phyloP scores from a whole-genome alignment of 192 early-diverging fungal species.

The Backusella westeae region DNA sequence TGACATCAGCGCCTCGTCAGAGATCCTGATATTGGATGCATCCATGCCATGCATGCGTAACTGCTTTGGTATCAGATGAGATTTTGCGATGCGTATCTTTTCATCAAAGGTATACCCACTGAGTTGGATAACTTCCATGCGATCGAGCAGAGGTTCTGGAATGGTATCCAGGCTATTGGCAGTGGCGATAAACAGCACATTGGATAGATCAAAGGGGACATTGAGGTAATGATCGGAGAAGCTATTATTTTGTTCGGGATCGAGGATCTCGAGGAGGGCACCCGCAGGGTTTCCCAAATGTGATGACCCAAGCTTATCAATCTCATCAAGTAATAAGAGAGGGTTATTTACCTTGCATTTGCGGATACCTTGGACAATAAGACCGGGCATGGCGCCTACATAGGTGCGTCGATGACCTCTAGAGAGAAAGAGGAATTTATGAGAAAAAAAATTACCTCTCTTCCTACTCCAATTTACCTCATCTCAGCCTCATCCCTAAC shows the following conservation, averaged over 20 bases:
- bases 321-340: constrained; percentile 55
- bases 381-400: constrained; percentile 80
- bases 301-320: constrained; percentile 75
- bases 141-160: constrained; percentile 72
- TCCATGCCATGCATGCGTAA: constrained; percentile 61
- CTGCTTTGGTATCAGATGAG: constrained; percentile 77
- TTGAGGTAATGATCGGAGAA: constrained; percentile 85
- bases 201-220: constrained; percentile 58
- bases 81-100: constrained; percentile 75
- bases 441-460: not conserved
- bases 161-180: constrained; percentile 79
- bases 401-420: constrained; percentile 86
- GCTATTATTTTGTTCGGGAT: constrained; percentile 82
- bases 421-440: not conserved
- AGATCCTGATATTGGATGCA: constrained; percentile 41
- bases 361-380: constrained; percentile 71
- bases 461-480: constrained; percentile 5
- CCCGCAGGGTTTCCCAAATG: constrained; percentile 73
- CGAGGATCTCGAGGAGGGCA: constrained; percentile 79
- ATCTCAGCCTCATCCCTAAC: constrained; percentile 88
- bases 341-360: constrained; percentile 76
- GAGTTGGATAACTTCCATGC: constrained; percentile 80
- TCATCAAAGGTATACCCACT: constrained; percentile 84
- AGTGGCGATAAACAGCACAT: constrained; percentile 82
- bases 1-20: constrained; percentile 51